Evolutionary conservation across 768 basidiomycete species (phyloP), one percentile per base, ranked within the genome.

Genomic region (Xanthoconium purpureum): DNA sequence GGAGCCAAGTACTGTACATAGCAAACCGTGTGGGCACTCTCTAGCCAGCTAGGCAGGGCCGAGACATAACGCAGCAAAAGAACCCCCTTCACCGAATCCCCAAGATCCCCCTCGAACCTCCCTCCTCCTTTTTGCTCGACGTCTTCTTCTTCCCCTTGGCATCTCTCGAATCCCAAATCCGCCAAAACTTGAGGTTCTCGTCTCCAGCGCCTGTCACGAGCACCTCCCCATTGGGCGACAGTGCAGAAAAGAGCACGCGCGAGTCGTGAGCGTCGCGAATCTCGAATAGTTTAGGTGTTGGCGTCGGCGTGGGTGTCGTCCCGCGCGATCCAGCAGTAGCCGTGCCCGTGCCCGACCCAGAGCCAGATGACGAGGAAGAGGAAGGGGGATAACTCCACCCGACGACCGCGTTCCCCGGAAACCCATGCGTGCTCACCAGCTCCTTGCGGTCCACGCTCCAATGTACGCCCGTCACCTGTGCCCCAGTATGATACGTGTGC

Each of bases 171-270:
- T 91, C 89, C 90, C 90, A 91, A 38, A 92, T 80, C 56, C 85
- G 83, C 94, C 94, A 96, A 74, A 96, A 96, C 77, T 98, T 98
- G 65, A 98, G 77, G 66, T 95, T 95, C 78, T 98, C 96, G 66
- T 98, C 97, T 0, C 89, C 89, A 2, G 92, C 93, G 9, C 91
- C 93, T 0, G 96, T 98, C 60, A 86, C 89, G 11, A 99, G 87
- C 5, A 94, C 85, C 62, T 94, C 93, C 1, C 97, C 97, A 8
- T 85, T 88, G 3, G 97, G 97, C 54, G 89, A 84, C 9, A 97
- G 69, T 20, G 87, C 84, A 54, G 89, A 91, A 68, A 89, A 93
- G 40, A 98, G 75, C 50, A 98, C 91, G 4, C 97, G 78, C 32
- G 88, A 86, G 69, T 98, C 95, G 63, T 98, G 97, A 1, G 96